Conservation (phyloP, 306 rosid species). For the Dryas octopetala region DNA sequence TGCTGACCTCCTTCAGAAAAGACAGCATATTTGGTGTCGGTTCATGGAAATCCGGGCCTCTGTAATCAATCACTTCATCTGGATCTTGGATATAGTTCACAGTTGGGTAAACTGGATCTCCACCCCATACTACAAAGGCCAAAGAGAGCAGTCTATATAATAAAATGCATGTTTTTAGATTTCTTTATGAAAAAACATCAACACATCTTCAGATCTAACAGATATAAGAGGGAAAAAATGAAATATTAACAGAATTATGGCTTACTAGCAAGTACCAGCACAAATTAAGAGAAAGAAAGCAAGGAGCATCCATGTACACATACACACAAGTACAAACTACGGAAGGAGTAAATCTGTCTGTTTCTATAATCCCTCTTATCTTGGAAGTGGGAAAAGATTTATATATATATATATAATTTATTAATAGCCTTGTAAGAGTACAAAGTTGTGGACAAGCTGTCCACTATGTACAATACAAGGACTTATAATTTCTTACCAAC, state of each 20-base stretch:
- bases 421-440: background rate
- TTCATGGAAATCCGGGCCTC: constrained; percentile 93
- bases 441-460: background rate
- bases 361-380: background rate
- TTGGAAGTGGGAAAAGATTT: background rate
- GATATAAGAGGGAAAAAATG: background rate
- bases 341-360: background rate
- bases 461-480: background rate
- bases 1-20: constrained; percentile 76
- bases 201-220: background rate
- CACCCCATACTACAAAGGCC: constrained; percentile 92
- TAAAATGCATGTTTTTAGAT: background rate
- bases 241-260: background rate
- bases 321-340: background rate
- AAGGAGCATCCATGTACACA: background rate
- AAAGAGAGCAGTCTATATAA: constrained; percentile 22
- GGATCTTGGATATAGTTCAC: constrained; percentile 97
- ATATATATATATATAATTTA: background rate
- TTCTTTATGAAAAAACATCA: constrained; percentile 8
- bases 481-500: background rate
- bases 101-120: constrained; percentile 99
- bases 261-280: background rate
- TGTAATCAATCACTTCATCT: constrained; percentile 70
- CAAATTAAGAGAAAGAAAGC: background rate
- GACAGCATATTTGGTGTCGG: constrained; percentile 84